phyloP scores from a whole-genome alignment of 352 stramenopile genomes.

The Pythium periplocum region DNA sequence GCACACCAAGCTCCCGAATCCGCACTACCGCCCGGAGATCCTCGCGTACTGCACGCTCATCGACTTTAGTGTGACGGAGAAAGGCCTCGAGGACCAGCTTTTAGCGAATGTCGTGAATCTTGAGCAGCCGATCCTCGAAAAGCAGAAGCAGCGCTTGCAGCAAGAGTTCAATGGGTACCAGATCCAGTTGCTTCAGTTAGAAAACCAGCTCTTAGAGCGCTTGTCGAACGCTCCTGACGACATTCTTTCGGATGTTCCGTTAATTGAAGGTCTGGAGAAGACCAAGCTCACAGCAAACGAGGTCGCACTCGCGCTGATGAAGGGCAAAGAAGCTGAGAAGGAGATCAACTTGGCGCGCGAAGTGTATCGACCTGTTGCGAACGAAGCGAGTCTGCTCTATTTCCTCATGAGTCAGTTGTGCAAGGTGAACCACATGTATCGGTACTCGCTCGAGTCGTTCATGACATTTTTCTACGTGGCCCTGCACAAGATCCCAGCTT shows the following conservation, averaged over 20 bases:
- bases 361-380: slow-evolving; percentile 85
- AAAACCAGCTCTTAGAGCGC: slow-evolving; percentile 86
- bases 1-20: slow-evolving; percentile 91
- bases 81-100: slow-evolving; percentile 87
- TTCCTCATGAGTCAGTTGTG: slow-evolving; percentile 89
- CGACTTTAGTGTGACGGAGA: slow-evolving; percentile 92
- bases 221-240: slow-evolving; percentile 90
- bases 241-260: slow-evolving; percentile 86
- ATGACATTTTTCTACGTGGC: slow-evolving; percentile 86
- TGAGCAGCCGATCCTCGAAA: slow-evolving; percentile 87
- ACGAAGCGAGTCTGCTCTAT: slow-evolving; percentile 89
- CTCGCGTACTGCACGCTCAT: slow-evolving; percentile 91
- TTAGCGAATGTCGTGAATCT: slow-evolving; percentile 86
- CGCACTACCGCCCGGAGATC: slow-evolving; percentile 91
- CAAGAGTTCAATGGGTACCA: slow-evolving; percentile 92
- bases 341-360: slow-evolving; percentile 90
- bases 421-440: slow-evolving; percentile 92
- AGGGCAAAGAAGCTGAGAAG: slow-evolving; percentile 84
- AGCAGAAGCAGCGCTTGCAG: slow-evolving; percentile 83
- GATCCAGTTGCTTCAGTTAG: slow-evolving; percentile 87
- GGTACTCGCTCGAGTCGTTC: slow-evolving; percentile 90
- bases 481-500: slow-evolving; percentile 56
- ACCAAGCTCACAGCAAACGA: slow-evolving; percentile 89
- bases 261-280: slow-evolving; percentile 91
- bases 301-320: slow-evolving; percentile 73